Evolutionary conservation across 805 yeast genomes (phyloP), one percentile per base, ranked within the genome.

Genomic region (Wickerhamiella galacta): DNA sequence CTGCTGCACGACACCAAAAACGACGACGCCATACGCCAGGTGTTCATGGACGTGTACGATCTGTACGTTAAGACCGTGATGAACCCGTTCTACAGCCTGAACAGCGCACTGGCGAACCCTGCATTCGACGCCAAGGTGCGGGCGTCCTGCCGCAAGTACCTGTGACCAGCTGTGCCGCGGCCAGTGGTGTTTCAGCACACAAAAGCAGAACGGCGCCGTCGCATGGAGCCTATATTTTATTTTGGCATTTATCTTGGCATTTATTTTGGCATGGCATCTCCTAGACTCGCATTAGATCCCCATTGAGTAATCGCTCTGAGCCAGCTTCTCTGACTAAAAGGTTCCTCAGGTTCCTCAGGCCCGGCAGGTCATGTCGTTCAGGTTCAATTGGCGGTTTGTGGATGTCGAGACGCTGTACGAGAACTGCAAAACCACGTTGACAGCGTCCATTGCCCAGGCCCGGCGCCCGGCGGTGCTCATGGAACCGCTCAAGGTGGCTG

Each of bases 1-100:
- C 64, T 90, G 41, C 57, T 77, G 2, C 81, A 77, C 42, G 78
- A 75, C 36, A 50, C 64, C 16, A 59, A 59, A 31, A 62, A 68
- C 40, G 95, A 87, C 42, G 83, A 73, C 42, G 61, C 75, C 9
- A 77, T 85, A 12, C 71, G 75, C 42, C 87, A 77, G 49, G 85
- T 90, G 49, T 80, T 85, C 51, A 63, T 66, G 27, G 96, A 85
- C 40, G 66, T 79, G 6, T 80, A 83, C 54, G 96, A 87, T 45
- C 58, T 87, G 31, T 90, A 87, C 46, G 82, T 80, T 16, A 87
- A 85, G 57, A 71, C 83, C 7, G 51, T 80, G 30, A 60, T 87
- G 61, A 79, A 75, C 42, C 96, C 98, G 1, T 90, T 90, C 50
- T 87, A 85, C 51, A 61, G 67, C 30, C 66, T 72, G 25, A 78